Conservation (phyloP, 441 rosid species). For the Sinapis alba region DNA sequence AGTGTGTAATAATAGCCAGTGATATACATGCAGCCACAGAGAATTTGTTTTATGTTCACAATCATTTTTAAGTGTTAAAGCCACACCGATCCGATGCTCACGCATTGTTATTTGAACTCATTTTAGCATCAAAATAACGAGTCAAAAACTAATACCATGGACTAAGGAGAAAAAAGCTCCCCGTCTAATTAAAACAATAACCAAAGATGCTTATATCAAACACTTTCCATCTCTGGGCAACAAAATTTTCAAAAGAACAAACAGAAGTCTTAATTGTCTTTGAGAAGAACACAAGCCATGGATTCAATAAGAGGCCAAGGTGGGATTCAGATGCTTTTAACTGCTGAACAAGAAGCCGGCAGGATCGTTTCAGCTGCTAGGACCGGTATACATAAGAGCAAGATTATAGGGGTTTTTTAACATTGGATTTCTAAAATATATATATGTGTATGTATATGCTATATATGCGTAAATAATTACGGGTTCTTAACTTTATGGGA, state of each 20-base stretch:
- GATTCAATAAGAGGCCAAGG: slow-evolving; percentile 68
- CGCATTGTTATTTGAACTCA: neutral
- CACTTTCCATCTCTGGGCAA: slow-evolving; percentile 15
- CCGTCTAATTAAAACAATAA: slow-evolving; percentile 11
- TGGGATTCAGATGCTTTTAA: slow-evolving; percentile 70
- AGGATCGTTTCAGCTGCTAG: slow-evolving; percentile 61
- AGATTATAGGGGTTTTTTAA: no score
- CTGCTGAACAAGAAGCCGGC: slow-evolving; percentile 75
- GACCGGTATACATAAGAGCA: no score
- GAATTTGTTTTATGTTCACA: neutral
- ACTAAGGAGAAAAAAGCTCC: slow-evolving; percentile 37
- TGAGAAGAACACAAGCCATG: slow-evolving; percentile 40
- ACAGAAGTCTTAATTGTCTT: slow-evolving; percentile 25
- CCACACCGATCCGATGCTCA: neutral
- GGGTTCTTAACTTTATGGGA: no score
- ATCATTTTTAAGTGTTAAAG: neutral
- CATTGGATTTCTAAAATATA: no score
- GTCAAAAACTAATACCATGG: slow-evolving; percentile 38
- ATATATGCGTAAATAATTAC: no score
- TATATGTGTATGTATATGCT: no score
- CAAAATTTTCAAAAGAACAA: slow-evolving; percentile 19
- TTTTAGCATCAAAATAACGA: neutral
- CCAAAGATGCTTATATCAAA: slow-evolving; percentile 25
- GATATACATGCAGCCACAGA: neutral
- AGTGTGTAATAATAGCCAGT: neutral